Evolutionary conservation across 768 basidiomycete genomes (phyloP).

Genomic region (Mycena latifolia): DNA sequence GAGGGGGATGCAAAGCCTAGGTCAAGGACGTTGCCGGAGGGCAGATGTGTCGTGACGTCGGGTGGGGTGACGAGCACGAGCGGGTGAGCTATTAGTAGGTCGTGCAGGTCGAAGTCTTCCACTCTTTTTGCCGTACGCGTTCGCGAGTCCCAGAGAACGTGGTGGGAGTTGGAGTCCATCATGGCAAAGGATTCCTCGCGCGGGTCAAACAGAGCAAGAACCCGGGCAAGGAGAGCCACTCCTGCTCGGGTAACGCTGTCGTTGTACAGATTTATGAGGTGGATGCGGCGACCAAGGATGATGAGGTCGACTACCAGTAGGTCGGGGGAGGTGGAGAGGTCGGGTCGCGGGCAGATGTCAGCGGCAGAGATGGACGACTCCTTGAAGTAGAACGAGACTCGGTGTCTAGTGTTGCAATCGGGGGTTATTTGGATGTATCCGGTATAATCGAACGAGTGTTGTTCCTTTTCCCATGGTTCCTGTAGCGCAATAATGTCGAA

Average conservation of each 20-base stretch:
- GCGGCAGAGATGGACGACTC: not conserved
- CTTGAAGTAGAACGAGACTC: slow-evolving; percentile 1
- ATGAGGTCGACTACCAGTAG: not conserved
- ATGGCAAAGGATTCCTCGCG: too few species aligned
- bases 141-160: too few species aligned
- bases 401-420: too few species aligned
- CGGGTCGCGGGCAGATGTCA: slow-evolving; percentile 2
- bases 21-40: not conserved
- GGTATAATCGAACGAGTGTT: not conserved
- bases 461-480: slow-evolving; percentile 4
- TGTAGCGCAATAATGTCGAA: slow-evolving; percentile 7
- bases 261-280: not conserved
- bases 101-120: not conserved
- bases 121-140: too few species aligned
- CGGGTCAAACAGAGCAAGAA: too few species aligned
- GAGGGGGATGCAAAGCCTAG: slow-evolving; percentile 1
- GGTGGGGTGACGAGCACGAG: slow-evolving; percentile 2
- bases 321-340: not conserved
- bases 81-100: not conserved
- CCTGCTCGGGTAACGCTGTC: not conserved
- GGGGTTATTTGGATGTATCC: not conserved
- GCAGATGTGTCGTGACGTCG: slow-evolving; percentile 4
- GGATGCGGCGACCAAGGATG: not conserved
- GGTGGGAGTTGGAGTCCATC: too few species aligned
- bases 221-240: too few species aligned